Percentiles rank a stretch among this genome's conserved stretches.
phyloP scores from a whole-genome alignment of 371 early-diverging fungal genomes.

The Parasitella parasitica region DNA sequence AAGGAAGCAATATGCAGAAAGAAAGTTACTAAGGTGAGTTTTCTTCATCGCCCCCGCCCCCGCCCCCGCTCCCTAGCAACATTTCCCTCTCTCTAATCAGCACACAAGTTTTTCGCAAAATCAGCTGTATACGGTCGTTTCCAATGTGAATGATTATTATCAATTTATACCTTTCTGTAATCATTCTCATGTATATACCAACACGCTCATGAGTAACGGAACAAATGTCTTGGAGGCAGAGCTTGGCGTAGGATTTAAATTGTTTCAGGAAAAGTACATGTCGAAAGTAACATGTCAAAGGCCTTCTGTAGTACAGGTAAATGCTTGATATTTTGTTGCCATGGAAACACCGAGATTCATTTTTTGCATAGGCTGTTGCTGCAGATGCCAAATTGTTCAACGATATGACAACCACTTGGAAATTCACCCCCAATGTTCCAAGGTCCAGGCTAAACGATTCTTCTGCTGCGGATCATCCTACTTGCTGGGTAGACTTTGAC shows the following conservation, averaged over 20 bases:
- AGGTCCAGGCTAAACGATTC: constrained; percentile 24
- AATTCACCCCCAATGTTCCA: constrained; percentile 56
- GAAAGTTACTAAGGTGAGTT: constrained; percentile 33
- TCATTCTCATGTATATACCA: constrained; percentile 57
- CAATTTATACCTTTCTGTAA: constrained; percentile 81
- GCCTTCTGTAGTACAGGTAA: constrained; percentile 55
- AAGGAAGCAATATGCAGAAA: constrained; percentile 30
- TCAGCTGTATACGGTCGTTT: constrained; percentile 73
- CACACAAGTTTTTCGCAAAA: constrained; percentile 63
- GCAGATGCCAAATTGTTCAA: constrained; percentile 69
- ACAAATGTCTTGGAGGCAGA: constrained; percentile 60
- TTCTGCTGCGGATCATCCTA: constrained; percentile 47
- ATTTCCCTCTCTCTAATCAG: too few relatives aligned
- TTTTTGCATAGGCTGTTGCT: constrained; percentile 57
- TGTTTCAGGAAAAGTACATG: constrained; percentile 74
- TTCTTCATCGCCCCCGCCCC: background rate
- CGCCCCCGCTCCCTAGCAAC: too few relatives aligned
- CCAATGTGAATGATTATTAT: constrained; percentile 76
- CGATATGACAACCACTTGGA: constrained; percentile 69
- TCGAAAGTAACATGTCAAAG: constrained; percentile 70
- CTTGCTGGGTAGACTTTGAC: constrained; percentile 68
- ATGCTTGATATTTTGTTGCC: background rate
- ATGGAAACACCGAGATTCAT: background rate
- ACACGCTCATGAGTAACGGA: constrained; percentile 10
- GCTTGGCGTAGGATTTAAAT: constrained; percentile 73